Evolutionary conservation across 371 early-diverging fungal species (phyloP), one percentile per base, ranked within the genome.

Genomic region (Mortierella sp.): DNA sequence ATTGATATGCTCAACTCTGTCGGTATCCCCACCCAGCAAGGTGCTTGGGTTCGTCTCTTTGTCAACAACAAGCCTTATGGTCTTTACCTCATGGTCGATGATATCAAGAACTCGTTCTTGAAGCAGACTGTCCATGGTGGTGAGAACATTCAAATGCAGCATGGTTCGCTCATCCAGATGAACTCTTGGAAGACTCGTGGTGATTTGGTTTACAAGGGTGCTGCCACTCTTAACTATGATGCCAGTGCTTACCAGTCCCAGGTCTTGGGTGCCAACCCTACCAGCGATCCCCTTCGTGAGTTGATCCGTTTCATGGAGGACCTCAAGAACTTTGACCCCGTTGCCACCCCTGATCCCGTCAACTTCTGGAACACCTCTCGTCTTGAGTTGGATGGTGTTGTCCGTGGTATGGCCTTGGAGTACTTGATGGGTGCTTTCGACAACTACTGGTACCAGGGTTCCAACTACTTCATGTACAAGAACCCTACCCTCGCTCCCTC

Each of bases 81-180:
- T 51, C 70, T 88, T 14, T 88, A 82, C 67, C 52, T 88, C 45
- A 77, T 88, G 81, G 85, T 84, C 52, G 86, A 88, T 64, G 88
- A 88, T 64, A 82, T 82, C 47, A 76, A 84, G 21, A 84, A 83
- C 48, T 83, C 82, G 46, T 74, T 84, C 37, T 66, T 84, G 29
- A 84, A 86, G 57, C 80, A 83, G 56, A 74, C 83, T 0, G 64
- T 88, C 51, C 73, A 77, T 46, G 70, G 51, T 1, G 77, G 77
- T 25, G 51, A 70, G 12, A 14, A 51, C 0, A n/a, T n/a, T n/a
- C n/a, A n/a, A n/a, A n/a, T n/a, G n/a, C n/a, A 15, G 15, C 43
- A n/a, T 70, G 72, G 72, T 12, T 60, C 66, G 28, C 57, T 76
- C 30, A 51, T 71, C 50, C 76, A 76, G 72, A 77, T 77, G 77